Percentiles rank a stretch among this genome's conserved stretches.
Evolutionary conservation across 768 basidiomycete species (phyloP).

Genomic region (Phaffia australis): DNA sequence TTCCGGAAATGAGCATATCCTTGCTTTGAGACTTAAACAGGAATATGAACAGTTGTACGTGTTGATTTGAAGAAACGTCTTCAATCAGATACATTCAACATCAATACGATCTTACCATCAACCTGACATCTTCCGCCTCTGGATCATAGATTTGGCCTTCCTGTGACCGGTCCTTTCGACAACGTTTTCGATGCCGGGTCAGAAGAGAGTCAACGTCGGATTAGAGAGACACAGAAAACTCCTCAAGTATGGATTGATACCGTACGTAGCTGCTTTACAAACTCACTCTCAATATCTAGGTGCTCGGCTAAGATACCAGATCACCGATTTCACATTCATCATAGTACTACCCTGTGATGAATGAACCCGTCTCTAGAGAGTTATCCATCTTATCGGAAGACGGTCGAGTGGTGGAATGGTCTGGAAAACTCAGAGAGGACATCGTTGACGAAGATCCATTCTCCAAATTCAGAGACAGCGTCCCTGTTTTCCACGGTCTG

Average conservation of each 20-base stretch:
- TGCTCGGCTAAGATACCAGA: constrained; percentile 35
- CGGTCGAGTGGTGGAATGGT: constrained; percentile 25
- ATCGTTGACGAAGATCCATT: constrained; percentile 65
- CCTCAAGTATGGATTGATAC: constrained; percentile 24
- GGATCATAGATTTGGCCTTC: constrained; percentile 10
- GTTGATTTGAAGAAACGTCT: background rate
- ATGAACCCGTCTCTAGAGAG: constrained; percentile 57
- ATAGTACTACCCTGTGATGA: constrained; percentile 72
- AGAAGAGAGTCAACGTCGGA: constrained; percentile 10
- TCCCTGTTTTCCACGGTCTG: constrained; percentile 53
- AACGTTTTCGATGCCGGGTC: constrained; percentile 24
- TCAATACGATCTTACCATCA: background rate
- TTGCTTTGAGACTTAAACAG: constrained; percentile 19
- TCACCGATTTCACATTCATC: background rate
- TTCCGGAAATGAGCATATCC: constrained; percentile 17
- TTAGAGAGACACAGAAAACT: background rate
- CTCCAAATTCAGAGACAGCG: constrained; percentile 55
- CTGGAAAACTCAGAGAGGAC: constrained; percentile 60
- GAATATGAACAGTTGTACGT: constrained; percentile 20
- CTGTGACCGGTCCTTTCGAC: constrained; percentile 21
- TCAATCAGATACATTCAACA: background rate
- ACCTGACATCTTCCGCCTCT: background rate
- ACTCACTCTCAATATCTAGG: background rate
- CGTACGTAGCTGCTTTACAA: constrained; percentile 1
- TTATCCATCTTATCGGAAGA: constrained; percentile 44